Base-by-base conservation (phyloP, 345 rosid genomes). In the Iberis pinnata region DNA sequence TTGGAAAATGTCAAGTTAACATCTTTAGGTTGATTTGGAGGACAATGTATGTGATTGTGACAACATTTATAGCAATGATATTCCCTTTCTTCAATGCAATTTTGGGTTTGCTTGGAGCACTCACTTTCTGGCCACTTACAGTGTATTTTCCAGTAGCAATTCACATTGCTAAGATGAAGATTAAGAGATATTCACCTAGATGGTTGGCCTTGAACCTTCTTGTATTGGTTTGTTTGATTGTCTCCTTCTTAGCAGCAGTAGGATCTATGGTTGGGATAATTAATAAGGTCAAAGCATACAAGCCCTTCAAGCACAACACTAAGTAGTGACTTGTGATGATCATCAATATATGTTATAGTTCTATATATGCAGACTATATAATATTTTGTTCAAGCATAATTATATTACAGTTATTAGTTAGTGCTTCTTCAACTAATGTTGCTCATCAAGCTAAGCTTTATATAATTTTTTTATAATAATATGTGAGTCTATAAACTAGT, bases 31-130 rank as follows among this genome's bases (percentile, higher is more conserved):
- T 90, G 55, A 73, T 73, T 27, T 90, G 96, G 96, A 79, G 98
- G 63, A 78, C 89, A 2, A 3, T 24, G 6, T 90, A 79, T 11
- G 98, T 90, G 25, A 54, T 84, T 1, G 12, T 78, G 17, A 76
- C 92, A 5, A 73, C 89, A 2, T 19, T 87, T 7, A 0, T 82
- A 5, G 98, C 98, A 31, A 87, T 84, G 96, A 64, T 81, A 29
- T 71, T 90, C 35, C 98, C 98, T 0, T 87, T 90, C 82, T 90
- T 90, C 89, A 90, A 84, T 18, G 80, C 78, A 35, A 78, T 87
- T 56, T 46, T 87, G 39, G 96, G 95, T 11, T 79, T 90, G 14
- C 62, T 90, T 0, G 98, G 98, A 10, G 89, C 96, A 1, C 70
- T 70, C 1, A 69, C 78, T 1, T 90, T 90, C 59, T 90, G 95